Base-by-base conservation (phyloP, 106 monocot species). In the Cymbidium sinense region DNA sequence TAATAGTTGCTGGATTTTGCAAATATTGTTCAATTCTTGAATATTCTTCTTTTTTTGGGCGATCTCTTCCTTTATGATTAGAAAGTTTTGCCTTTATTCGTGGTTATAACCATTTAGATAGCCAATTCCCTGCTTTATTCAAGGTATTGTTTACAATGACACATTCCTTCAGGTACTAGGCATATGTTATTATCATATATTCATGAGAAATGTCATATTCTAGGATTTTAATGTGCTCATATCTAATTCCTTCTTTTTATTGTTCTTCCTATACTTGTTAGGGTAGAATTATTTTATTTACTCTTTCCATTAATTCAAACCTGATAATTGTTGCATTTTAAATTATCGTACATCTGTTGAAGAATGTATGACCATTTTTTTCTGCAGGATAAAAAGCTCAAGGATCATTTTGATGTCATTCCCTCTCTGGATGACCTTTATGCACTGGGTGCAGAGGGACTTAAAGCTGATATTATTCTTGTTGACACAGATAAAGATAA, bases 401-500 rank as follows among this genome's bases (percentile, higher is more conserved):
- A 91, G 89, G 89, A 92, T 75, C 79, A 76, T 71, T 99, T 95
- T 85, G 85, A 89, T 35, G 86, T 64, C 33, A 95, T 99, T 75
- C 99, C 99, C 33, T 84, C 99, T 43, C 87, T 81, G 50, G 99
- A 99, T 85, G 94, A 92, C 19, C 86, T 99, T 72, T 78, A 47
- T 83, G 89, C 88, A 36, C 78, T 93, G 77, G 91, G 89, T 74
- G 70, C 89, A 47, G 92, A 88, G 37, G 98, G 90, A 4, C 82
- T 88, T 65, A 92, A 87, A 79, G 94, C 90, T 47, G 99, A 99
- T 36, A 76, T 99, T 64, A 95, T 99, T 83, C 90, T 95, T 85
- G 99, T 99, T n/a, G 95, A 99, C 79, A 71, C 76, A 34, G 99
- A 95, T 51, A 99, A 87, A 61, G 99, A 99, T 81, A 99, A 93